These are phyloP conservation scores for Amoeboaphelidium protococcarum DNA, from an alignment of 371 early-diverging fungal species.

Conservation along the genomic window DNA sequence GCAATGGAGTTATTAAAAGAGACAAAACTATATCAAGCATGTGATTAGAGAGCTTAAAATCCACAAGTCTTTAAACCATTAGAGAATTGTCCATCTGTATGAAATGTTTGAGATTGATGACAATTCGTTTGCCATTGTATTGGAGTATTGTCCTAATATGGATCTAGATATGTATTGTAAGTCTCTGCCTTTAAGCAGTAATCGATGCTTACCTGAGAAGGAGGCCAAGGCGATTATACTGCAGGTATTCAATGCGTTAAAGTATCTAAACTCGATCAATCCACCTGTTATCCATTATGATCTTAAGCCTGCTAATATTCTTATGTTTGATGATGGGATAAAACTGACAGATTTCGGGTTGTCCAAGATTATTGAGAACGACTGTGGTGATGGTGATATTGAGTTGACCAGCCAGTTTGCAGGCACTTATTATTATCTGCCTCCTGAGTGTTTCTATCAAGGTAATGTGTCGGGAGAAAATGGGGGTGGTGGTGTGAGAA, in stretches of 20 bases:
- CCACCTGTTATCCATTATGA: slow-evolving; percentile 1
- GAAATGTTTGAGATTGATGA: slow-evolving; percentile 2
- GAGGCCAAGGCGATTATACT: background rate
- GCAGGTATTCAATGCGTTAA: slow-evolving; percentile 1
- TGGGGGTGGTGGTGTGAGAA: background rate
- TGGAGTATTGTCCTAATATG: background rate
- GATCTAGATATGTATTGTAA: slow-evolving; percentile 1
- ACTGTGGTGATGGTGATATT: background rate
- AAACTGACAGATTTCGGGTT: slow-evolving; percentile 1
- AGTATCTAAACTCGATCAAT: background rate
- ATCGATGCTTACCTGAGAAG: background rate
- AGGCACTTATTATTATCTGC: background rate
- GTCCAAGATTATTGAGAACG: background rate
- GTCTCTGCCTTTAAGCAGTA: background rate
- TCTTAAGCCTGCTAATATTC: slow-evolving; percentile 1
- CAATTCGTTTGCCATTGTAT: background rate
- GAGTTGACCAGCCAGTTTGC: slow-evolving; percentile 2
- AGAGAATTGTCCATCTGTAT: slow-evolving; percentile 1
- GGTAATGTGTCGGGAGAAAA: background rate
- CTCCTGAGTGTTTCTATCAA: background rate
- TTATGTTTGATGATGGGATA: background rate
- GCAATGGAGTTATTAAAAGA: slow-evolving; percentile 1
- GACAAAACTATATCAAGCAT: background rate
- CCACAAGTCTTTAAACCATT: background rate
- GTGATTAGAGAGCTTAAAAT: slow-evolving; percentile 1